These are phyloP conservation scores for Eimeria tenella DNA, from an alignment of 169 alveolate species.

Conservation along the genomic window DNA sequence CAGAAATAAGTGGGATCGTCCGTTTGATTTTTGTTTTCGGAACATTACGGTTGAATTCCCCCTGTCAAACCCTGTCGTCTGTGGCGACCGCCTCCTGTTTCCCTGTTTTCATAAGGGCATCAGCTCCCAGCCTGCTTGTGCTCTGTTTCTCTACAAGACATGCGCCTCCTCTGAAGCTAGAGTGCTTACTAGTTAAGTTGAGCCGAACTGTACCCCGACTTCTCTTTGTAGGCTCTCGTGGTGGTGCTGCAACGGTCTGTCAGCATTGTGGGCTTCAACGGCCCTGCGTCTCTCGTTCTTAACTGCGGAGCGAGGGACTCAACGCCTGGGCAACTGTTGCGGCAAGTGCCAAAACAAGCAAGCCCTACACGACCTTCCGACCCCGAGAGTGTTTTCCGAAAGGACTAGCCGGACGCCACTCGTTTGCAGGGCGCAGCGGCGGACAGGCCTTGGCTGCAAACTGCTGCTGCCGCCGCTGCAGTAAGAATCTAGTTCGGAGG, in stretches of 20 bases:
- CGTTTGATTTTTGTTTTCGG: conserved; percentile 11
- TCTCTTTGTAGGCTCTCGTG: not conserved
- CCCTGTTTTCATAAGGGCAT: not conserved
- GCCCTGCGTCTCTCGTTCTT: not conserved
- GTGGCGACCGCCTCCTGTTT: conserved; percentile 23
- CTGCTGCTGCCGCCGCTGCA: conserved; percentile 8
- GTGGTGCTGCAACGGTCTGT: conserved; percentile 20
- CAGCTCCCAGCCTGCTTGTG: not conserved
- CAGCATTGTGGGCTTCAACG: conserved; percentile 15
- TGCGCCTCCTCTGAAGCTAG: not conserved
- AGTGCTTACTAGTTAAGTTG: not conserved
- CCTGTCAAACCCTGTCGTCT: conserved; percentile 57
- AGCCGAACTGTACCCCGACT: not conserved
- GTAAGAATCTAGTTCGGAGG: not conserved
- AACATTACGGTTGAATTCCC: not conserved
- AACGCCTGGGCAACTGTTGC: too few species aligned
- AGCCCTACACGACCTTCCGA: too few species aligned
- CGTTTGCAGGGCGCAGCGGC: conserved; percentile 64
- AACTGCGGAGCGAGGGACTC: too few species aligned
- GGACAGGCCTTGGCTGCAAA: conserved; percentile 46
- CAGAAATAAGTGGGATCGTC: not conserved
- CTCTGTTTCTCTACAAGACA: not conserved
- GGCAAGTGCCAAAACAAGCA: too few species aligned
- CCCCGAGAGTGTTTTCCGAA: too few species aligned
- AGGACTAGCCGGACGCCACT: not conserved